A percentile compares a stretch with the other conserved stretches of the same genome.
These are phyloP conservation scores for Eucalyptus polyanthemos DNA, from an alignment of 345 rosid genomes.

Conservation along the genomic window DNA sequence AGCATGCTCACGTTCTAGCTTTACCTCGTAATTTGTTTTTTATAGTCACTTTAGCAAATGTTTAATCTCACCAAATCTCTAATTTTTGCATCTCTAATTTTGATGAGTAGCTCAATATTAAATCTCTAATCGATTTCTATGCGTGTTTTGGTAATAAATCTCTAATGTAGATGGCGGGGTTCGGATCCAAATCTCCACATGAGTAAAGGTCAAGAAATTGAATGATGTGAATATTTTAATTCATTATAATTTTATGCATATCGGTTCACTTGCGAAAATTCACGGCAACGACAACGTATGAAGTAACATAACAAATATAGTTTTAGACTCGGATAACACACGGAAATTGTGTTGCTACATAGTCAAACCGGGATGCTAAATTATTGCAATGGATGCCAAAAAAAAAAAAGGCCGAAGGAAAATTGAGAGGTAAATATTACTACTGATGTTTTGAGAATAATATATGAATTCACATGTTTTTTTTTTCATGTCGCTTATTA, in stretches of 20 bases:
- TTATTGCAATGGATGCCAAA: background rate
- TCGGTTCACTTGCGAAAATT: background rate
- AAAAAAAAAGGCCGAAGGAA: background rate
- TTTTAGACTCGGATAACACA: background rate
- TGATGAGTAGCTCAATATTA: no score
- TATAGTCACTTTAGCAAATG: background rate
- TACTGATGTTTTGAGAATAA: constrained; percentile 23
- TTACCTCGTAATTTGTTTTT: background rate
- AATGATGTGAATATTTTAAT: background rate
- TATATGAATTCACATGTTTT: background rate
- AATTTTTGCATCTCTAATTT: background rate
- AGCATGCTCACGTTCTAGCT: background rate
- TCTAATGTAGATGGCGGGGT: no score
- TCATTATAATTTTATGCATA: no score
- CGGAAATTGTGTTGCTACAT: background rate
- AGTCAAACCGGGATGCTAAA: background rate
- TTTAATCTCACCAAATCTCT: background rate
- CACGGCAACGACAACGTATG: background rate
- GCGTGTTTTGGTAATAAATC: background rate
- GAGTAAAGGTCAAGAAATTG: background rate
- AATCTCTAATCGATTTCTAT: no score
- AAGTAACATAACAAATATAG: background rate
- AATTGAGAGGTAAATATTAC: background rate
- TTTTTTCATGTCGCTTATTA: background rate
- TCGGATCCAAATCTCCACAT: background rate